phyloP scores from a whole-genome alignment of 1,284 basidiomycete genomes.

The Apiotrichum siamense region DNA sequence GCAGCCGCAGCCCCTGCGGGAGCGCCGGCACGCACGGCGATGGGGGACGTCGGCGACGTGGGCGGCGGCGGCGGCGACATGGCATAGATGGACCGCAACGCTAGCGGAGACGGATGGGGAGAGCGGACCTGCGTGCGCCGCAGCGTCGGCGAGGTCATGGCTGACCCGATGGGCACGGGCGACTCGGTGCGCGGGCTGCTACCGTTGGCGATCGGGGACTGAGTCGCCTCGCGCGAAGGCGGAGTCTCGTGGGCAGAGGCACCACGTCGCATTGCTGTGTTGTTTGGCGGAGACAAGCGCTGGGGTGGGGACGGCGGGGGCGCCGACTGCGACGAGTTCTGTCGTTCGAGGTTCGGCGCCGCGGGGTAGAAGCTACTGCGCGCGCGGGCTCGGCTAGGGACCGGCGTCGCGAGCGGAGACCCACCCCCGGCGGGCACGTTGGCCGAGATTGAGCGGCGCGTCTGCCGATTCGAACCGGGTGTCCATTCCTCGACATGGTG shows the following conservation, averaged over 20 bases:
- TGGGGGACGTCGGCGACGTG: not conserved
- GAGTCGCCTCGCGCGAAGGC: not conserved
- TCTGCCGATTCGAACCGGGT: slow-evolving; percentile 29
- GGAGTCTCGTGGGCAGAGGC: not conserved
- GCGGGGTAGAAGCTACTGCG: slow-evolving; percentile 2
- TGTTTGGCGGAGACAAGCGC: not conserved
- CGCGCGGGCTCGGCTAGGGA: not conserved
- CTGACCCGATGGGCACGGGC: not conserved
- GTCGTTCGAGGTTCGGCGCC: not conserved
- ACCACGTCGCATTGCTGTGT: not conserved
- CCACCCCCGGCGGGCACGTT: not conserved
- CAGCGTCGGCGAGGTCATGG: not conserved
- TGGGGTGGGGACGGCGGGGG: not conserved
- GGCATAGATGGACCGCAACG: not conserved
- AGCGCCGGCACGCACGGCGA: not conserved
- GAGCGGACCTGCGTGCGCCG: not conserved
- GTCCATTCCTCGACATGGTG: slow-evolving; percentile 91
- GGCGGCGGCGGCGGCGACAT: slow-evolving; percentile 1
- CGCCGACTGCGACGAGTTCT: not conserved
- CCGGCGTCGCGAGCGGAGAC: not conserved
- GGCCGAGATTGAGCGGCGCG: slow-evolving; percentile 3
- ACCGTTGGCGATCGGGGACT: not conserved
- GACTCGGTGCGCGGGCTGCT: not conserved
- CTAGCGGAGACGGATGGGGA: not conserved
- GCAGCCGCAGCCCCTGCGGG: not conserved